These are phyloP conservation scores for Eucalyptus pauciflora DNA, from an alignment of 345 rosid genomes.

Conservation along the genomic window DNA sequence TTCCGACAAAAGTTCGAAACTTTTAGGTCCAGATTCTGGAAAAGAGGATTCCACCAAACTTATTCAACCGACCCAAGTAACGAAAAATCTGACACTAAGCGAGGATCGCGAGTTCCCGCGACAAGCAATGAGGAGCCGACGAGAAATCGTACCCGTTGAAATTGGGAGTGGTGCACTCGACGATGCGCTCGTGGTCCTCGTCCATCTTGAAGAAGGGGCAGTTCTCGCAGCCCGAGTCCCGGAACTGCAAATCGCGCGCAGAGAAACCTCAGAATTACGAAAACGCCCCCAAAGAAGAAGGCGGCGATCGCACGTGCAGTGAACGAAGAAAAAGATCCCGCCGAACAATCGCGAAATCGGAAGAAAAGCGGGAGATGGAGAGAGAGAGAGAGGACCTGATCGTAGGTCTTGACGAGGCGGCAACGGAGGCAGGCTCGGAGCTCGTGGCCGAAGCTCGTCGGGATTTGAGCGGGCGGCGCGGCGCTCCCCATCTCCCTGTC, in stretches of 20 bases:
- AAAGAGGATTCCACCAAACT: not conserved
- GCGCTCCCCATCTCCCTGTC: constrained; percentile 23
- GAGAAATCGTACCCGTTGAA: constrained; percentile 44
- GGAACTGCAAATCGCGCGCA: not conserved
- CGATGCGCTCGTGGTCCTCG: constrained; percentile 74
- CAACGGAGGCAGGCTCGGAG: constrained; percentile 85
- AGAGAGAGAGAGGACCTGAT: constrained; percentile 33
- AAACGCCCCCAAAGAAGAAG: not conserved
- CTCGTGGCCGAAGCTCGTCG: constrained; percentile 89
- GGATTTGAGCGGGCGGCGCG: constrained; percentile 59
- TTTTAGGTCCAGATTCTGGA: not conserved
- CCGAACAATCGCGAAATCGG: not conserved
- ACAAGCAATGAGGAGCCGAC: not conserved
- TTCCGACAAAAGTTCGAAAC: not conserved
- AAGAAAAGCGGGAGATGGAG: not conserved
- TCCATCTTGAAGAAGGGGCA: constrained; percentile 86
- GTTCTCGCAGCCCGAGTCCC: constrained; percentile 87
- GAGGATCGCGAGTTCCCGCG: not conserved
- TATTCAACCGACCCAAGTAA: not conserved
- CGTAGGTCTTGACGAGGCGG: constrained; percentile 84
- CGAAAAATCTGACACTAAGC: not conserved
- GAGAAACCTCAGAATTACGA: not conserved
- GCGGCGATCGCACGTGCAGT: not conserved
- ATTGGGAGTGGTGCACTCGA: constrained; percentile 78
- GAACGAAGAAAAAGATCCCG: not conserved